These are phyloP conservation scores for Acanthochlamys bracteata DNA, from an alignment of 106 monocot species.

Conservation along the genomic window DNA sequence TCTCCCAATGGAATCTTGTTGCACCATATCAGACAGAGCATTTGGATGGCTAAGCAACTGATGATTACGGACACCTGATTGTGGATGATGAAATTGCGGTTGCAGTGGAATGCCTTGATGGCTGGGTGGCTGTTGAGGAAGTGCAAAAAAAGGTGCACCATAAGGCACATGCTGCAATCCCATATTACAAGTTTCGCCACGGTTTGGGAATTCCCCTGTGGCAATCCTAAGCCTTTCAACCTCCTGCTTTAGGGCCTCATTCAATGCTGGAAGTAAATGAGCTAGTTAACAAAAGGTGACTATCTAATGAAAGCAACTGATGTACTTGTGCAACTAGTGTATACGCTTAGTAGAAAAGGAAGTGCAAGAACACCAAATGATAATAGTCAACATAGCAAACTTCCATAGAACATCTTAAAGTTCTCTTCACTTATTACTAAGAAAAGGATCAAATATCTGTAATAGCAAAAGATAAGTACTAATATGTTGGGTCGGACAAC, in stretches of 20 bases:
- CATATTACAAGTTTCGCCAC: slow-evolving; percentile 29
- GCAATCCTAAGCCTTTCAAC: slow-evolving; percentile 75
- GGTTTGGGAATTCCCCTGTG: slow-evolving; percentile 53
- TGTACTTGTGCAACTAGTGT: too few species aligned
- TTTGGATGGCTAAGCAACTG: slow-evolving; percentile 30
- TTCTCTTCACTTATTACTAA: too few species aligned
- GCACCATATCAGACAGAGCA: slow-evolving; percentile 45
- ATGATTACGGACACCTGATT: slow-evolving; percentile 15
- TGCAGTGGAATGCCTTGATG: slow-evolving; percentile 26
- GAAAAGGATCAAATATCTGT: too few species aligned
- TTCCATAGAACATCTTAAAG: too few species aligned
- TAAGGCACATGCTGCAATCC: slow-evolving; percentile 36
- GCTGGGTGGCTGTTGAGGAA: slow-evolving; percentile 20
- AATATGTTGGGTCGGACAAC: not conserved
- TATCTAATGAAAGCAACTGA: too few species aligned
- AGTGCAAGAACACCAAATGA: too few species aligned
- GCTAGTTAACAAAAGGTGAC: not conserved
- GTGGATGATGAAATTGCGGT: slow-evolving; percentile 23
- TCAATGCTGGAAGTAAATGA: slow-evolving; percentile 46
- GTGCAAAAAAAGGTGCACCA: slow-evolving; percentile 33
- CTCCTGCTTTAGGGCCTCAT: slow-evolving; percentile 86
- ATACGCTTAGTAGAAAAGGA: not conserved
- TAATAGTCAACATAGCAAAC: too few species aligned
- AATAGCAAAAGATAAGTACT: too few species aligned
- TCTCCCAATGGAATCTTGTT: slow-evolving; percentile 61